Evolutionary conservation across 305 asterid species (phyloP), one percentile per base, ranked within the genome.

Genomic region (Fraxinus angustifolia): DNA sequence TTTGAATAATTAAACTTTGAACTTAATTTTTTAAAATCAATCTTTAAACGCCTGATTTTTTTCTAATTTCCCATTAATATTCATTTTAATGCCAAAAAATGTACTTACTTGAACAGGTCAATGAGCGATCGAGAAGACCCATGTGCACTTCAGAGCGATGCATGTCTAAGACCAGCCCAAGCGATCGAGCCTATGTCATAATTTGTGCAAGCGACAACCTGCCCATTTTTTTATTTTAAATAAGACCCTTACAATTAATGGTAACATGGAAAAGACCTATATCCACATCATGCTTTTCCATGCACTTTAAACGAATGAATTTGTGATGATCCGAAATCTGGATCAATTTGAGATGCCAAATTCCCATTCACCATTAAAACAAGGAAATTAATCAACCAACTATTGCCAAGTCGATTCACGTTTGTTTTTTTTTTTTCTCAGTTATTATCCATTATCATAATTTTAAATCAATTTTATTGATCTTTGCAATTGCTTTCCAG

Each of bases 331-430:
- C 82, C 82, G 75, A 14, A 56, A 30, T 34, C 79, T 30, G 73
- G 7, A 67, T 67, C 73, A 73, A 36, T 73, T 60, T 83, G 72
- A 71, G 78, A 79, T 79, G 71, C 79, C 79, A 58, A 73, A 80
- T 72, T 28, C 78, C 78, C 26, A 33, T 17, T n/a, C 26, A 53
- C 38, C 77, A 76, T 30, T 76, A 30, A 80, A 31, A 19, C 8
- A 62, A 48, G 35, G 73, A 17, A 65, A 65, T 10, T 12, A 26
- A 11, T n/a, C 73, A 26, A 67, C 73, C 7, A 67, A 67, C 73
- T 10, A 26, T 26, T 28, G 73, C 73, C 73, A 11, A 28, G 73
- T 28, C 73, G 31, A 10, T 67, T 67, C 17, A 62, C 17, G 28
- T 67, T 0, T 11, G 0, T 3, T 23, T 35, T 34, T 34, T 11